Evolutionary conservation across 495 filamentous ascomycete genomes (phyloP).

Genomic region (Annulohypoxylon maeteangense): DNA sequence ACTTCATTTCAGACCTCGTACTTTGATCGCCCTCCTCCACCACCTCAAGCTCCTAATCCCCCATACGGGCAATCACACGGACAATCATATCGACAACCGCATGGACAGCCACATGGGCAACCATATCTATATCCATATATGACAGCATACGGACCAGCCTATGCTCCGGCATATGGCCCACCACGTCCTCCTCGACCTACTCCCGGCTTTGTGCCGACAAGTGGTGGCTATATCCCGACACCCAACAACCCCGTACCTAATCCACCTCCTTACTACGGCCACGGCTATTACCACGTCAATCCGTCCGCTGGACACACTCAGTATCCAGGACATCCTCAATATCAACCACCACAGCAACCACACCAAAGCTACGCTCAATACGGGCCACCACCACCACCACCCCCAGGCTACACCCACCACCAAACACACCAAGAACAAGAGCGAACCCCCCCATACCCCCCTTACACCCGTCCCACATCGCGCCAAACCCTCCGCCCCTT

Average conservation of each 20-base stretch:
- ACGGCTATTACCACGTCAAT: neutral
- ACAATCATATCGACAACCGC: too few relatives aligned
- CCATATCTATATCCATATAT: too few relatives aligned
- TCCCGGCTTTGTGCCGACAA: too few relatives aligned
- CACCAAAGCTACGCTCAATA: neutral
- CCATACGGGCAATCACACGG: too few relatives aligned
- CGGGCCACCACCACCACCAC: neutral
- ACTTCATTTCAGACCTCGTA: neutral
- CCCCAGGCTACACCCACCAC: neutral
- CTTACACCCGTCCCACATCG: neutral
- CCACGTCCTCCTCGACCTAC: too few relatives aligned
- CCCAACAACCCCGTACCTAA: too few relatives aligned
- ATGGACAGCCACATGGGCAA: too few relatives aligned
- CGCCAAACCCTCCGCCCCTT: neutral
- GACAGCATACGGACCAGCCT: too few relatives aligned
- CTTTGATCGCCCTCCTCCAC: neutral
- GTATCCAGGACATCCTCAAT: neutral
- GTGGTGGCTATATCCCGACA: too few relatives aligned
- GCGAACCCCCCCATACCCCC: neutral
- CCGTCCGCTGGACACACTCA: neutral
- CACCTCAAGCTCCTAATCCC: neutral
- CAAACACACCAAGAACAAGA: neutral
- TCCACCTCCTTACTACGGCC: neutral
- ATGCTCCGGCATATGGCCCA: too few relatives aligned
- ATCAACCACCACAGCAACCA: neutral